These are phyloP conservation scores for Monilinia laxa DNA, from an alignment of 2,329 filamentous ascomycete species.

Conservation along the genomic window DNA sequence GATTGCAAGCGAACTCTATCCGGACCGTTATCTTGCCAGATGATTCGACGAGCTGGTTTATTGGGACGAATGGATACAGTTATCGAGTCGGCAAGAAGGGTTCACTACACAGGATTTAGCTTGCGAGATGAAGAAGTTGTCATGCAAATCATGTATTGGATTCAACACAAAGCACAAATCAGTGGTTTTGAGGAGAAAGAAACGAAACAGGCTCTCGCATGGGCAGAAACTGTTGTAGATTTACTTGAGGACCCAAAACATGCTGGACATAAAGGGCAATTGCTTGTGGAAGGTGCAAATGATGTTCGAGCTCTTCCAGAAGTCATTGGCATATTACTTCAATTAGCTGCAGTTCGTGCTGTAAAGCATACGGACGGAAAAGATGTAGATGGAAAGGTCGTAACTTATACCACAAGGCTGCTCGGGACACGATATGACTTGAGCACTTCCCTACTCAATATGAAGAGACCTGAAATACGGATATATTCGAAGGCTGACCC, in stretches of 20 bases:
- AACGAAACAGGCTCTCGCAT: constrained; percentile 36
- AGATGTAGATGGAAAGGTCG: constrained; percentile 45
- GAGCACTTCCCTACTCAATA: constrained; percentile 5
- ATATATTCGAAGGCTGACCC: neutral
- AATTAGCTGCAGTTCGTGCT: constrained; percentile 47
- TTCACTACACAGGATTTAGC: constrained; percentile 35
- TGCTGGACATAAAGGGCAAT: constrained; percentile 23
- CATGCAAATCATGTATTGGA: constrained; percentile 28
- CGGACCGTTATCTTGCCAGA: neutral
- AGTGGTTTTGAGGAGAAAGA: constrained; percentile 30
- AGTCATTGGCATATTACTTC: constrained; percentile 45
- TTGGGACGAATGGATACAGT: constrained; percentile 35
- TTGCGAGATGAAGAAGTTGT: constrained; percentile 29
- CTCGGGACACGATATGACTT: constrained; percentile 26
- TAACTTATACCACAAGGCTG: constrained; percentile 41
- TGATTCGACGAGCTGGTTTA: constrained; percentile 28
- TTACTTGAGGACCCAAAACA: constrained; percentile 37
- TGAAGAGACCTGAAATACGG: constrained; percentile 6
- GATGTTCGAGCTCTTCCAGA: constrained; percentile 45
- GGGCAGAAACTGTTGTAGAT: constrained; percentile 37
- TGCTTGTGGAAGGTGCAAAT: constrained; percentile 14
- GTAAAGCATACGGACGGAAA: constrained; percentile 42
- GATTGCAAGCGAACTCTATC: constrained; percentile 21
- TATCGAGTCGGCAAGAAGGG: constrained; percentile 37
- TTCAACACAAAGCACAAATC: constrained; percentile 32